Conservation (phyloP, 176 grass and related monocot genomes). For the Puya raimondii region DNA sequence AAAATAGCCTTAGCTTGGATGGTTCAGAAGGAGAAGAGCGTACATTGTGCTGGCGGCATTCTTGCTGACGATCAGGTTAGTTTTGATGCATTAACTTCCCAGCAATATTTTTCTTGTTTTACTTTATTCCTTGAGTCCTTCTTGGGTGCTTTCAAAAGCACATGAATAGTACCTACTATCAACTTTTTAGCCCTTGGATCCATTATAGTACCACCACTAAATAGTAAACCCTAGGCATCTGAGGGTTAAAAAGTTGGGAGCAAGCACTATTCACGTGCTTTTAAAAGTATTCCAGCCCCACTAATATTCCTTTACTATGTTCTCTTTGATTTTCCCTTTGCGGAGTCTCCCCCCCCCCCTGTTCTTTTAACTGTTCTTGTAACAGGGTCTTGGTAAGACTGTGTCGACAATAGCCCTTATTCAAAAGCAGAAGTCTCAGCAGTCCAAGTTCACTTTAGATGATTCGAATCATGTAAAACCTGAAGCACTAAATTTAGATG, state of each 20-base stretch:
- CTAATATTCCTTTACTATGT: constrained; percentile 1
- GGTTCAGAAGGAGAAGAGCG: constrained; percentile 91
- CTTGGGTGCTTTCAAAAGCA: too few species aligned
- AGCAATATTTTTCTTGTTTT: constrained; percentile 6
- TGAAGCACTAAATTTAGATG: constrained; percentile 85
- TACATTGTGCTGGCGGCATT: constrained; percentile 87
- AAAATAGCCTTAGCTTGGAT: constrained; percentile 99
- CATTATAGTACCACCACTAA: too few species aligned
- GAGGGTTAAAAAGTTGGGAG: too few species aligned
- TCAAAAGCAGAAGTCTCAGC: constrained; percentile 78
- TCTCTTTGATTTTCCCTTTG: constrained; percentile 5
- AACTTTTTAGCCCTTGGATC: too few species aligned
- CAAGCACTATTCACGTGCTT: too few species aligned
- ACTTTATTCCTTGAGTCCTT: not conserved
- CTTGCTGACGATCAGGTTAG: constrained; percentile 99
- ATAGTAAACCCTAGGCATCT: too few species aligned
- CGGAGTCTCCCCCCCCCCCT: too few species aligned
- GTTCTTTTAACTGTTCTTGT: constrained; percentile 19
- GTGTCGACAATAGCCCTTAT: constrained; percentile 95
- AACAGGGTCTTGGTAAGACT: constrained; percentile 96
- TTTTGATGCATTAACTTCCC: constrained; percentile 2
- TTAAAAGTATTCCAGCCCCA: not conserved
- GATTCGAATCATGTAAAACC: constrained; percentile 60
- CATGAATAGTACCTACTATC: too few species aligned
- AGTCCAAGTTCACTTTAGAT: constrained; percentile 61